Conservation (phyloP, 2,329 filamentous ascomycete genomes). For the Tolypocladium album region DNA sequence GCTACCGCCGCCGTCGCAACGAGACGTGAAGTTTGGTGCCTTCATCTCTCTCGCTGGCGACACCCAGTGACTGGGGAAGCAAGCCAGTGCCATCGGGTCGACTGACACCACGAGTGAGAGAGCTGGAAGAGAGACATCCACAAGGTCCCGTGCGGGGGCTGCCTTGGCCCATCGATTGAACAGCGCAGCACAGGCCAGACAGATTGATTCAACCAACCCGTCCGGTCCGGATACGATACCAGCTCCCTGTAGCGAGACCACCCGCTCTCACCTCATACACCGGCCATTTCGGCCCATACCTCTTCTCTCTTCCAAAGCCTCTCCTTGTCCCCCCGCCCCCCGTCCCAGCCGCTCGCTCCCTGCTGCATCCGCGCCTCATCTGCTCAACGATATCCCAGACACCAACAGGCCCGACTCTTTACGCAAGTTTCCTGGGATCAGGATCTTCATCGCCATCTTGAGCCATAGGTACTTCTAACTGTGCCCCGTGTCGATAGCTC, state of each 20-base stretch:
- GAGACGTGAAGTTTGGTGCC: neutral
- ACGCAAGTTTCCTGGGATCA: neutral
- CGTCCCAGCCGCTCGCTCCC: neutral
- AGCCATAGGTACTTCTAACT: neutral
- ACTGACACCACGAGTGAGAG: conserved; percentile 9
- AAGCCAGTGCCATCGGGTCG: conserved; percentile 1
- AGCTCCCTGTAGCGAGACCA: conserved; percentile 4
- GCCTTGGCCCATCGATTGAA: conserved; percentile 1
- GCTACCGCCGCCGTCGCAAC: neutral
- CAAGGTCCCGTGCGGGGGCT: conserved; percentile 7
- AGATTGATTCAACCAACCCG: conserved; percentile 5
- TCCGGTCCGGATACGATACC: neutral
- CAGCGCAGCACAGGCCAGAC: conserved; percentile 3
- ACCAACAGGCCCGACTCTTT: neutral
- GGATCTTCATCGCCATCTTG: neutral
- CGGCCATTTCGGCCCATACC: neutral
- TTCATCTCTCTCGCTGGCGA: neutral
- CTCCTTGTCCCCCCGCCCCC: neutral
- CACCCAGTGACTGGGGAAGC: neutral
- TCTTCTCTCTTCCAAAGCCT: neutral
- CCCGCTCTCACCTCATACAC: conserved; percentile 2
- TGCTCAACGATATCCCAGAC: neutral
- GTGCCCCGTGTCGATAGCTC: neutral
- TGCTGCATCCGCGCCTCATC: neutral
- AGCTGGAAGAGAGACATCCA: conserved; percentile 11